phyloP scores from a whole-genome alignment of 2,329 filamentous ascomycete species.

The Xylaria sp. region DNA sequence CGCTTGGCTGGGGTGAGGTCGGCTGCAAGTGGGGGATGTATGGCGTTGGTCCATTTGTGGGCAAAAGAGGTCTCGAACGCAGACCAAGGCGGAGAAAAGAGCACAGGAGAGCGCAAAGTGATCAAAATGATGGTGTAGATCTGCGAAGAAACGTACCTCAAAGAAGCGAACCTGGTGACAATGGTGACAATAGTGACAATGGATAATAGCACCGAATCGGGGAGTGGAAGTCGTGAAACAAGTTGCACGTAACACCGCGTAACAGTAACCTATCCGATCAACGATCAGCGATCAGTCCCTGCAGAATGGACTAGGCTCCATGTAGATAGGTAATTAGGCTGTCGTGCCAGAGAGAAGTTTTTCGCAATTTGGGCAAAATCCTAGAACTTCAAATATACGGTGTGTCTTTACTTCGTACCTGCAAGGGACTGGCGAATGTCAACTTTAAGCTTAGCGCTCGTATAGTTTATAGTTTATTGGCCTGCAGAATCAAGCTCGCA shows the following conservation, averaged over 20 bases:
- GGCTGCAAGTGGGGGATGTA: slow-evolving; percentile 34
- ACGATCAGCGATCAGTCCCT: background rate
- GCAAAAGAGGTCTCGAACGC: slow-evolving; percentile 16
- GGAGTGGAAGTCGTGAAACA: background rate
- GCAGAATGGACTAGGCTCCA: background rate
- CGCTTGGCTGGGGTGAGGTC: slow-evolving; percentile 27
- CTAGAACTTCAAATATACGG: background rate
- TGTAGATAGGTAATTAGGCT: slow-evolving; percentile 4
- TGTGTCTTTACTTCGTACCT: background rate
- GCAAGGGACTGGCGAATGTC: background rate
- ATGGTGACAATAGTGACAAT: too few relatives aligned
- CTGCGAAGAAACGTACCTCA: slow-evolving; percentile 15
- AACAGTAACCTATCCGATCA: background rate
- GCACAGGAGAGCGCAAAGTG: background rate
- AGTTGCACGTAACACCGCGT: background rate
- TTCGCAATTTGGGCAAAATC: background rate
- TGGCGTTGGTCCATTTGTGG: slow-evolving; percentile 19
- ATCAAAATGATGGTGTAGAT: background rate
- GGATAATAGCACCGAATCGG: background rate
- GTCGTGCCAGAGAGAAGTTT: slow-evolving; percentile 7
- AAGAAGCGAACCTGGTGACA: background rate
- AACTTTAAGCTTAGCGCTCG: background rate
- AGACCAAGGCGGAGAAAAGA: slow-evolving; percentile 5
- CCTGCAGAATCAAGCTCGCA: slow-evolving; percentile 1
- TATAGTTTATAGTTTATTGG: background rate